Evolutionary conservation across 1,139 yeast species (phyloP), one percentile per base, ranked within the genome.

Genomic region (Candida dubliniensis): DNA sequence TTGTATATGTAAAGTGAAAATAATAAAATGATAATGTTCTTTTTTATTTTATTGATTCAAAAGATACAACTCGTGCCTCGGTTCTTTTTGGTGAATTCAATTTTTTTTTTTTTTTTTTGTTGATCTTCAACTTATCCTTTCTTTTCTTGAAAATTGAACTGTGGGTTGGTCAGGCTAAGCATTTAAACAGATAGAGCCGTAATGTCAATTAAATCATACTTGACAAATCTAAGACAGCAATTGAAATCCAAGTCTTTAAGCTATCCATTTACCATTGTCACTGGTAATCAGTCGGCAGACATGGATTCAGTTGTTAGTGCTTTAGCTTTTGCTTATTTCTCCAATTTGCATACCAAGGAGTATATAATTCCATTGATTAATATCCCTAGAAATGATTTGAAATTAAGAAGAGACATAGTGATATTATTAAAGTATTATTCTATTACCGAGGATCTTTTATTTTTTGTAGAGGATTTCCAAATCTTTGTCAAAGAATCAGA

Each of bases 251-350:
- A 47, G 1, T 32, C 53, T 5, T 31, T 54, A 12, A 42, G 44
- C 9, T 8, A 30, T 2, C 66, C 69, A 27, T 54, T 70, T 34
- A 56, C 61, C 31, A 64, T 88, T 35, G 95, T 87, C 1, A 74
- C 89, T 0, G 97, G 98, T 1, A 91, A 91, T 59, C 95, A 89
- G 58, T 81, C 95, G 1, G 79, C 81, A 23, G 96, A 91, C 63
- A 69, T 91, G 66, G 99, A 91, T 62, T 90, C 97, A 1, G 86
- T 90, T 33, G 77, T 87, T 1, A 76, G 85, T 48, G 85, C 96
- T 0, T 68, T 93, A 6, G 58, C 87, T 1, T 86, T 81, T 55
- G 83, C 96, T 0, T 87, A 81, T 58, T 73, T 84, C 47, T 55
- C 53, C 25, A 53, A 58, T 40, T 45, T 54, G 1, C 54, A 51